Percentiles rank a stretch among this genome's conserved stretches.
These are phyloP conservation scores for Fomitiporia mediterranea DNA, from an alignment of 1,284 basidiomycete species.

Conservation along the genomic window DNA sequence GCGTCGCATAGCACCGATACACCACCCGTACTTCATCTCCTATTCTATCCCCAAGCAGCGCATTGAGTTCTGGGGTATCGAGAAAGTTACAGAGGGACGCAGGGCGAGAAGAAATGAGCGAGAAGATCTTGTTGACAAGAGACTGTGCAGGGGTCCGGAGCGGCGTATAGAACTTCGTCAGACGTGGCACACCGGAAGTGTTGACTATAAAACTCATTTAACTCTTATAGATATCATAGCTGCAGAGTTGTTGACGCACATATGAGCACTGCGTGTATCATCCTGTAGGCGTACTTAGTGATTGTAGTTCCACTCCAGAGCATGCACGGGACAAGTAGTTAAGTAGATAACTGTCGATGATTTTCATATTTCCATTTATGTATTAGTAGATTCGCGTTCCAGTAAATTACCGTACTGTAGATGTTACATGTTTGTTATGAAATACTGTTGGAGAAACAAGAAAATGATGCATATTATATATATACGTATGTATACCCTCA, in stretches of 20 bases:
- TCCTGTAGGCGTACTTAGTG: constrained; percentile 30
- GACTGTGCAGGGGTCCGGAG: constrained; percentile 70
- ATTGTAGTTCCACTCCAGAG: neutral
- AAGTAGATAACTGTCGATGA: no score
- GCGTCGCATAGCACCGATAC: constrained; percentile 90
- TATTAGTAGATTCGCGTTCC: no score
- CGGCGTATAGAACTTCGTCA: constrained; percentile 95
- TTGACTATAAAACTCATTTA: constrained; percentile 53
- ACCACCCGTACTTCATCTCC: constrained; percentile 64
- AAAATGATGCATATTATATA: no score
- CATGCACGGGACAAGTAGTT: no score
- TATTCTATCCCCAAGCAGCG: constrained; percentile 59
- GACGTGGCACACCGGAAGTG: constrained; percentile 82
- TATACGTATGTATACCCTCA: no score
- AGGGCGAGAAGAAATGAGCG: constrained; percentile 73
- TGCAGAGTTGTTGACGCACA: constrained; percentile 37
- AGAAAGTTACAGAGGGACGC: constrained; percentile 86
- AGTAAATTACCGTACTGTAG: no score
- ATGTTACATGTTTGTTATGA: no score
- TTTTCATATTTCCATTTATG: no score
- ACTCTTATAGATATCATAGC: constrained; percentile 7
- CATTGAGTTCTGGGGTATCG: constrained; percentile 84
- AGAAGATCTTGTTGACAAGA: constrained; percentile 81
- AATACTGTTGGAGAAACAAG: no score
- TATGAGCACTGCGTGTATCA: constrained; percentile 88